These are phyloP conservation scores for Boletellus sp. DNA, from an alignment of 768 basidiomycete genomes.

Conservation along the genomic window DNA sequence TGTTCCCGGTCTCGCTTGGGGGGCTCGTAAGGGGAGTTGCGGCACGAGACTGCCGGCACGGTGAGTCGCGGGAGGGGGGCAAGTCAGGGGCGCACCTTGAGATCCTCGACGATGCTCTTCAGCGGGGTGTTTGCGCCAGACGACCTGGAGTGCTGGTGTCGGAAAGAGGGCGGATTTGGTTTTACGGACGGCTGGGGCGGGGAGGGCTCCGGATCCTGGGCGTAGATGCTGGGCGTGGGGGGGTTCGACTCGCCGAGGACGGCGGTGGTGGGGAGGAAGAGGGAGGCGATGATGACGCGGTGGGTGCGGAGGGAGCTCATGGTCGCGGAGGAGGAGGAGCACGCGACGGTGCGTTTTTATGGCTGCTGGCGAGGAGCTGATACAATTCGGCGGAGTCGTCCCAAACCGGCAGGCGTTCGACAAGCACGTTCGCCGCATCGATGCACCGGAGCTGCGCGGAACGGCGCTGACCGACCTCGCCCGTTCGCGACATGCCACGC, in stretches of 20 bases:
- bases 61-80: background rate
- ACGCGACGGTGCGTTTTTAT: background rate
- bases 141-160: constrained; percentile 18
- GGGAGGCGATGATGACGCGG: constrained; percentile 75
- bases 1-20: constrained; percentile 50
- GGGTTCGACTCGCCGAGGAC: constrained; percentile 54
- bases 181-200: constrained; percentile 1
- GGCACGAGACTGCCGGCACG: constrained; percentile 32
- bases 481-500: too few species aligned
- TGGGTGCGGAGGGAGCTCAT: constrained; percentile 75
- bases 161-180: constrained; percentile 8
- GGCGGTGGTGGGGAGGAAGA: constrained; percentile 76
- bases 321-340: background rate
- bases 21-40: constrained; percentile 40
- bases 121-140: constrained; percentile 35
- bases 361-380: too few species aligned
- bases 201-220: constrained; percentile 8
- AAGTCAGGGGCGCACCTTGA: constrained; percentile 45
- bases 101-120: constrained; percentile 76
- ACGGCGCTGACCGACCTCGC: constrained; percentile 7
- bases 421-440: constrained; percentile 3
- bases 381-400: background rate
- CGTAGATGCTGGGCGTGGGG: constrained; percentile 43
- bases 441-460: constrained; percentile 9
- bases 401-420: background rate